Evolutionary conservation across 495 filamentous ascomycete genomes (phyloP).

Genomic region (Penicillium fimorum): DNA sequence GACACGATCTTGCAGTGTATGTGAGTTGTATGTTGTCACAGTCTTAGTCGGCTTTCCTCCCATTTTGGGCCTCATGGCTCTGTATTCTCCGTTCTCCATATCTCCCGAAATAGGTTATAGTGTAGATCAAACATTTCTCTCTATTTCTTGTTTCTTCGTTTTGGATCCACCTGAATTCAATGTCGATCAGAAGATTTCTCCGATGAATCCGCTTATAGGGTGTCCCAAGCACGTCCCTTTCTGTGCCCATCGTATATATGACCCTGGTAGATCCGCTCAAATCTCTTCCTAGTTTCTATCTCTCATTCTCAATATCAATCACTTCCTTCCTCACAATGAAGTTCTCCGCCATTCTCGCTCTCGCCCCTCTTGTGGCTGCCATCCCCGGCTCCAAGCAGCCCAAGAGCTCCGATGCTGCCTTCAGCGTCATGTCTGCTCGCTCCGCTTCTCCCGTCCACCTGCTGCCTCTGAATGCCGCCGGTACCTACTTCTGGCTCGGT

Average conservation of each 20-base stretch:
- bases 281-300: neutral
- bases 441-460: conserved; percentile 38
- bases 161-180: neutral
- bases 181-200: conserved; percentile 8
- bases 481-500: conserved; percentile 35
- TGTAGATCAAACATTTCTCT: neutral
- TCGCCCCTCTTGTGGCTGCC: conserved; percentile 27
- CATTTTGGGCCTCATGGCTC: neutral
- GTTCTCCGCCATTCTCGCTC: conserved; percentile 26
- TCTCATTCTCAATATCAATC: neutral
- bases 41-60: neutral
- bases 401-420: conserved; percentile 19
- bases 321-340: conserved; percentile 24
- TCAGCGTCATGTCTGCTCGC: conserved; percentile 32
- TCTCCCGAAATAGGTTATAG: neutral
- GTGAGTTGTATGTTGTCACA: neutral
- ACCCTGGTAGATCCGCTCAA: neutral
- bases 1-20: neutral
- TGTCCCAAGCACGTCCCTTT: neutral
- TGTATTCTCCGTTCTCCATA: neutral
- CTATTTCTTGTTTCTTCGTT: neutral
- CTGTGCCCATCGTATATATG: neutral
- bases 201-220: conserved; percentile 2
- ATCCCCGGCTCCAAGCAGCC: conserved; percentile 17
- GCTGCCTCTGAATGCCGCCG: conserved; percentile 32